Evolutionary conservation across 306 rosid genomes (phyloP).

Genomic region (Begonia masoniana): DNA sequence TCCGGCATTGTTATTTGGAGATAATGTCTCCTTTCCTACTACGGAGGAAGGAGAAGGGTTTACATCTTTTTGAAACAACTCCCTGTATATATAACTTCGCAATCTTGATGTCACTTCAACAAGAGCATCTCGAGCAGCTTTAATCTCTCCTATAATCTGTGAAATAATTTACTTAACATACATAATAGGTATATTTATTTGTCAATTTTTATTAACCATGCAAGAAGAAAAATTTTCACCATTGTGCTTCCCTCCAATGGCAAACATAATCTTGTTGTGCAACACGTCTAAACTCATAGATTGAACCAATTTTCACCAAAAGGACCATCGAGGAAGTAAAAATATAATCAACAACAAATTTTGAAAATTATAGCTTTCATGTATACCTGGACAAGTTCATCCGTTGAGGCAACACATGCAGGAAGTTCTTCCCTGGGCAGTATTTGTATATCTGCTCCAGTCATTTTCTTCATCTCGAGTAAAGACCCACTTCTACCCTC

Average conservation of each 20-base stretch:
- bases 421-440: constrained; percentile 80
- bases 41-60: constrained; percentile 27
- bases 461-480: constrained; percentile 55
- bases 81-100: constrained; percentile 63
- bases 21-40: constrained; percentile 33
- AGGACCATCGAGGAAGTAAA: too few species aligned
- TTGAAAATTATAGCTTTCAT: neutral
- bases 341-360: too few species aligned
- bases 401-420: constrained; percentile 44
- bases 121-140: constrained; percentile 85
- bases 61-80: constrained; percentile 54
- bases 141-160: constrained; percentile 89
- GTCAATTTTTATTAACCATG: neutral
- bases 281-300: too few species aligned
- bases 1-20: constrained; percentile 31
- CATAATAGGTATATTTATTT: neutral
- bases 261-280: too few species aligned
- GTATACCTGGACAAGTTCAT: constrained; percentile 83
- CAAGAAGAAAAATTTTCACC: too few species aligned
- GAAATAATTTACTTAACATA: neutral
- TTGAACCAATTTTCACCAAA: too few species aligned
- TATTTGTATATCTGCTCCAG: constrained; percentile 75
- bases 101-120: constrained; percentile 90
- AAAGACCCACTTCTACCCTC: constrained; percentile 87
- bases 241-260: too few species aligned